Evolutionary conservation across 2,329 filamentous ascomycete species (phyloP).

Genomic region (Didymella sp.): DNA sequence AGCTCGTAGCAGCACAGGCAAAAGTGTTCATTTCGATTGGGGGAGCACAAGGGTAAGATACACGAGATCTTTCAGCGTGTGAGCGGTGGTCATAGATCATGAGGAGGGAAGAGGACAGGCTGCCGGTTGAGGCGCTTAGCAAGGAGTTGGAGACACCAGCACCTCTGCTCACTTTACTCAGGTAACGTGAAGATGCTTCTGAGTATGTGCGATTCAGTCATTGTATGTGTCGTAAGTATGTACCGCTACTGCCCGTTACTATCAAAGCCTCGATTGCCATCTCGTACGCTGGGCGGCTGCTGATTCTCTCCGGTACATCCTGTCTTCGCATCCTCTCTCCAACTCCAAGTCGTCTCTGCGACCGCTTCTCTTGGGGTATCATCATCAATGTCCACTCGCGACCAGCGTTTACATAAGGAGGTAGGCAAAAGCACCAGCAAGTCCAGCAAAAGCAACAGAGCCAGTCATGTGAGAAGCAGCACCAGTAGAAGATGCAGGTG

Average conservation of each 20-base stretch:
- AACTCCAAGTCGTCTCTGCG: neutral
- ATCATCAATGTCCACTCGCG: constrained; percentile 5
- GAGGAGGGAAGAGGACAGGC: neutral
- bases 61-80: neutral
- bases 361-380: constrained; percentile 20
- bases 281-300: neutral
- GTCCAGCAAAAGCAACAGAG: constrained; percentile 37
- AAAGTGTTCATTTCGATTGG: neutral
- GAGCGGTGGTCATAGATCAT: neutral
- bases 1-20: neutral
- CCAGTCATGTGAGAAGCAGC: constrained; percentile 38
- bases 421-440: constrained; percentile 40
- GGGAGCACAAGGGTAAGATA: neutral
- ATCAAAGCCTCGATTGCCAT: constrained; percentile 9
- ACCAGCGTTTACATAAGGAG: constrained; percentile 36
- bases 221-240: constrained; percentile 5
- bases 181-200: neutral
- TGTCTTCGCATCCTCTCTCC: neutral
- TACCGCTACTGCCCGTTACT: constrained; percentile 3
- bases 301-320: neutral
- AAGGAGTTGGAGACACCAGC: neutral
- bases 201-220: neutral
- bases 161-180: neutral
- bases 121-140: neutral
- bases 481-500: constrained; percentile 29